Evolutionary conservation across 345 rosid genomes (phyloP).

Genomic region (Anacardium occidentale): DNA sequence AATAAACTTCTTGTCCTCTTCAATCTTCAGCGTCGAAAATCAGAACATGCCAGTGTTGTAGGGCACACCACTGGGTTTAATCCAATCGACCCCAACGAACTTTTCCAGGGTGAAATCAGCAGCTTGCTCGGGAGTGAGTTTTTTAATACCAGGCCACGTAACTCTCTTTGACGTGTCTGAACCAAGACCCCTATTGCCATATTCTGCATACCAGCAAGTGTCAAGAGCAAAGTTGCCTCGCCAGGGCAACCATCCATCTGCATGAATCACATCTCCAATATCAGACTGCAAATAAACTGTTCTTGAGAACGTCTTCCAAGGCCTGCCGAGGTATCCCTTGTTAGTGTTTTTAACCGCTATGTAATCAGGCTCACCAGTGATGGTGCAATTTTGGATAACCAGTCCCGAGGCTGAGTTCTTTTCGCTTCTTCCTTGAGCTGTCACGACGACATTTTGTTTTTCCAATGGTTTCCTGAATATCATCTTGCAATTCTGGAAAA

Average conservation of each 20-base stretch:
- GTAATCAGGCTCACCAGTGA: slow-evolving; percentile 44
- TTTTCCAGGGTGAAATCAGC: slow-evolving; percentile 29
- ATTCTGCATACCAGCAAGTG: slow-evolving; percentile 63
- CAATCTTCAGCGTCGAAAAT: too few relatives aligned
- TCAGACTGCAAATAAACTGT: slow-evolving; percentile 55
- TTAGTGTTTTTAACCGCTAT: slow-evolving; percentile 28
- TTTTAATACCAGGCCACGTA: slow-evolving; percentile 56
- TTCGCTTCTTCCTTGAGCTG: slow-evolving; percentile 64
- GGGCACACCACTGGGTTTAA: slow-evolving; percentile 47
- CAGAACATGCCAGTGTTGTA: slow-evolving; percentile 39
- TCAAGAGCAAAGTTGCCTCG: slow-evolving; percentile 40
- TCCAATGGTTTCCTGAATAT: slow-evolving; percentile 47
- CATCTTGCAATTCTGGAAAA: slow-evolving; percentile 66
- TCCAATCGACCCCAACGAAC: slow-evolving; percentile 53
- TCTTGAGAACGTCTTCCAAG: slow-evolving; percentile 59
- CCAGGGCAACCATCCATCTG: slow-evolving; percentile 67
- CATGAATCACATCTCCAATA: slow-evolving; percentile 52
- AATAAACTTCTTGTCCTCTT: too few relatives aligned
- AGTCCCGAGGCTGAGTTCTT: slow-evolving; percentile 44
- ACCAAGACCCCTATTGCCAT: slow-evolving; percentile 59
- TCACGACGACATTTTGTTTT: slow-evolving; percentile 51
- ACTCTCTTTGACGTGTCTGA: slow-evolving; percentile 43
- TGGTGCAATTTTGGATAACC: slow-evolving; percentile 60
- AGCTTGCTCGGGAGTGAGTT: slow-evolving; percentile 23
- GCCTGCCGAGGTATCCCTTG: slow-evolving; percentile 74